phyloP scores from a whole-genome alignment of 2,329 filamentous ascomycete genomes.

The Coniella vitis region DNA sequence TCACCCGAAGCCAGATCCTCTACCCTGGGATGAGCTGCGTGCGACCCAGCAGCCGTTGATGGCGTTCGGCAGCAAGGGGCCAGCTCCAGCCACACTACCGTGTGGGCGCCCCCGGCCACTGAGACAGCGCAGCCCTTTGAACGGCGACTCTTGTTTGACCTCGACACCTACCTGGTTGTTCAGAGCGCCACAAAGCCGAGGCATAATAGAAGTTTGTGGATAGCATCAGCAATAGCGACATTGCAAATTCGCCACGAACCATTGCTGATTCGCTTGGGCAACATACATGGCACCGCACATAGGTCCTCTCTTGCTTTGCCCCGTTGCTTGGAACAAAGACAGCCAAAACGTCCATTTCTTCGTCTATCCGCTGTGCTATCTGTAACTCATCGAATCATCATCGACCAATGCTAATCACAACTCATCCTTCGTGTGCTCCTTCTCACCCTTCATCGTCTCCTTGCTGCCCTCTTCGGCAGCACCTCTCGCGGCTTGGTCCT shows the following conservation, averaged over 20 bases:
- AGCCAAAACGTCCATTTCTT: background rate
- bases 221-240: too few relatives aligned
- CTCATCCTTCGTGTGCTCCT: slow-evolving; percentile 26
- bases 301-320: too few relatives aligned
- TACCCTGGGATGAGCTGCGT: background rate
- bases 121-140: too few relatives aligned
- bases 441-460: slow-evolving; percentile 21
- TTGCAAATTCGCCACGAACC: too few relatives aligned
- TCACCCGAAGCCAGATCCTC: background rate
- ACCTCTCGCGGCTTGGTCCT: slow-evolving; percentile 23
- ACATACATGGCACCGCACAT: too few relatives aligned
- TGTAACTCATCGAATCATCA: slow-evolving; percentile 1
- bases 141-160: background rate
- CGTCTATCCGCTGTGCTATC: background rate
- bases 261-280: too few relatives aligned
- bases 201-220: too few relatives aligned
- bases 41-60: background rate
- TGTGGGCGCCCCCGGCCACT: too few relatives aligned
- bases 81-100: too few relatives aligned
- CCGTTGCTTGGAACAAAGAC: background rate
- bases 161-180: background rate
- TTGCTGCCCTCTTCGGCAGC: slow-evolving; percentile 17
- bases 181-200: too few relatives aligned
- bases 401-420: slow-evolving; percentile 18
- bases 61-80: background rate